Percentiles rank a stretch among this genome's conserved stretches.
These are phyloP conservation scores for Zostera marina DNA, from an alignment of 116 monocot genomes.

Conservation along the genomic window DNA sequence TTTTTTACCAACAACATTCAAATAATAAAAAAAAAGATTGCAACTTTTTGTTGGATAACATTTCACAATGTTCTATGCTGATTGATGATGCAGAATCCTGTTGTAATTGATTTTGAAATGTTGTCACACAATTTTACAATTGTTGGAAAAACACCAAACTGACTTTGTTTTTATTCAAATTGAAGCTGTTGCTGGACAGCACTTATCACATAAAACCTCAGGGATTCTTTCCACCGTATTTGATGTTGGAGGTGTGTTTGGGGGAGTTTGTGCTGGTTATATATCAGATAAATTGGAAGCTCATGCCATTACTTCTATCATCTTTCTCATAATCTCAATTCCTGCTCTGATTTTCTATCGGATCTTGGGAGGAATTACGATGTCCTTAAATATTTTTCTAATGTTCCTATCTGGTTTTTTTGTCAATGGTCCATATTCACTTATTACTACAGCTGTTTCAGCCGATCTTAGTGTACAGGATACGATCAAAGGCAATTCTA, in stretches of 20 bases:
- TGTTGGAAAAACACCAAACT: background rate
- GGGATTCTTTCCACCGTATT: constrained; percentile 88
- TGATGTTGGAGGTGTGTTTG: constrained; percentile 81
- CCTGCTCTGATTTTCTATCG: constrained; percentile 61
- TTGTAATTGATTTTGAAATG: background rate
- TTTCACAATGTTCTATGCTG: too few relatives aligned
- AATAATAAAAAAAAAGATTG: too few relatives aligned
- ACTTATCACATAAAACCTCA: constrained; percentile 57
- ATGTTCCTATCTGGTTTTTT: constrained; percentile 91
- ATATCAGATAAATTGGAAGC: constrained; percentile 64
- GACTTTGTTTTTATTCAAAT: constrained; percentile 6
- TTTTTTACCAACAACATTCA: too few relatives aligned
- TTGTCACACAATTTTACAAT: constrained; percentile 1
- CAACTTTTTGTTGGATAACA: too few relatives aligned
- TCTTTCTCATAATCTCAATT: constrained; percentile 71
- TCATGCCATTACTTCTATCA: constrained; percentile 53
- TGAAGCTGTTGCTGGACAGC: constrained; percentile 76
- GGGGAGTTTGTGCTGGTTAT: constrained; percentile 80
- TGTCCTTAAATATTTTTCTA: constrained; percentile 33
- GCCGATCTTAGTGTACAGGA: constrained; percentile 80
- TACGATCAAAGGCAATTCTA: constrained; percentile 42
- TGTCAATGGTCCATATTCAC: constrained; percentile 92
- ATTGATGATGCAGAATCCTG: too few relatives aligned
- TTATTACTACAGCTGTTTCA: constrained; percentile 90
- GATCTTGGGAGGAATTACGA: constrained; percentile 43